Evolutionary conservation across 495 filamentous ascomycete species (phyloP).

Genomic region (Penicillium cosmopolitanum): DNA sequence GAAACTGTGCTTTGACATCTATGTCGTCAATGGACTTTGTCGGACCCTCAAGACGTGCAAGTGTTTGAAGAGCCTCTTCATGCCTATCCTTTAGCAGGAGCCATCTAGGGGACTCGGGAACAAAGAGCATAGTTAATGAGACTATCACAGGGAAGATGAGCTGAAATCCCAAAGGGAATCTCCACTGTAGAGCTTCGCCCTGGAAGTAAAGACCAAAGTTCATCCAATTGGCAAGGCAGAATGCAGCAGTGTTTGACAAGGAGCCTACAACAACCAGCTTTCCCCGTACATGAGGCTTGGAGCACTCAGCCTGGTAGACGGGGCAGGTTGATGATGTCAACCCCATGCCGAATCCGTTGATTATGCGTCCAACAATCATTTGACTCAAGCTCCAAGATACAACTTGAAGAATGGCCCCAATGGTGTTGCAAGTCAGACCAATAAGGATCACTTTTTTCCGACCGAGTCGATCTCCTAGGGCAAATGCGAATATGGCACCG

Average conservation of each 20-base stretch:
- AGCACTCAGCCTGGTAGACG: constrained; percentile 46
- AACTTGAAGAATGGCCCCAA: background rate
- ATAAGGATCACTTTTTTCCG: background rate
- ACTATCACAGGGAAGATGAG: constrained; percentile 42
- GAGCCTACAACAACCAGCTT: constrained; percentile 39
- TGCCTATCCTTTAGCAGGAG: constrained; percentile 11
- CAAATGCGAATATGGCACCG: background rate
- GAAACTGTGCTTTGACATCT: constrained; percentile 21
- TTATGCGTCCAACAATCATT: background rate
- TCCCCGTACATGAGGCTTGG: constrained; percentile 29
- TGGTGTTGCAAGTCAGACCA: background rate
- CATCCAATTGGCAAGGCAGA: constrained; percentile 44
- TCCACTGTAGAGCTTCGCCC: constrained; percentile 42
- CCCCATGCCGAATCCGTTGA: constrained; percentile 42
- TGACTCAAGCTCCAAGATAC: background rate
- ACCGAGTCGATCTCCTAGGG: background rate
- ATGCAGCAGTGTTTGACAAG: constrained; percentile 32
- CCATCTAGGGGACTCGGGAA: constrained; percentile 41
- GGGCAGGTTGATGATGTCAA: constrained; percentile 42
- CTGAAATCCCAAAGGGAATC: constrained; percentile 53
- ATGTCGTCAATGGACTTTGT: constrained; percentile 10
- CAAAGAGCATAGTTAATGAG: constrained; percentile 26
- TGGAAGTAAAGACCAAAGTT: constrained; percentile 50
- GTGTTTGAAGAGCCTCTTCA: constrained; percentile 17
- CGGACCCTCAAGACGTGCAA: constrained; percentile 11